A percentile compares a stretch with the other conserved stretches of the same genome.
Conservation (phyloP, 441 rosid genomes). For the Gossypium trilobum region DNA sequence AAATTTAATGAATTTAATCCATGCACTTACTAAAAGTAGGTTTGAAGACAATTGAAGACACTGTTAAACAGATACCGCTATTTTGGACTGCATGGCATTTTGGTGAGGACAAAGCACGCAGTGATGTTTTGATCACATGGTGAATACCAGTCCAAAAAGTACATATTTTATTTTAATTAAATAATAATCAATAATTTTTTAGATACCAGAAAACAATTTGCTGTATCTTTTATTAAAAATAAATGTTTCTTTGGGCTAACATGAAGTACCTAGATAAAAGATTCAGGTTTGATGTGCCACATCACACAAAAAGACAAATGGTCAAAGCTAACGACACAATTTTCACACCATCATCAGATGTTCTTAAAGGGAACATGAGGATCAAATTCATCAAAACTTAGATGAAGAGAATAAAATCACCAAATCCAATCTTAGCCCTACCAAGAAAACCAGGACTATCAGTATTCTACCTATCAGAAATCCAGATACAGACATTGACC, state of each 20-base stretch:
- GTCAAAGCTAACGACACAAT: background rate
- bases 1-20: background rate
- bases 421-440: background rate
- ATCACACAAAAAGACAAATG: background rate
- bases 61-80: background rate
- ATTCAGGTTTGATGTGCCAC: background rate
- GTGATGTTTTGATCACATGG: background rate
- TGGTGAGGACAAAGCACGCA: background rate
- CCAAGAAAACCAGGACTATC: background rate
- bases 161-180: background rate
- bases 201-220: background rate
- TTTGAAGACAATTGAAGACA: background rate
- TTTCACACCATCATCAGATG: background rate
- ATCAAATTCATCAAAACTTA: background rate
- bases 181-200: background rate
- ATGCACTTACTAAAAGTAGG: background rate
- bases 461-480: background rate
- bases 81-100: background rate
- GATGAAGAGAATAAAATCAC: background rate
- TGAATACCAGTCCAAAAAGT: background rate
- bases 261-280: background rate
- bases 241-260: background rate
- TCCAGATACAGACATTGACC: conserved; percentile 15
- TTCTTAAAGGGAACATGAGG: background rate
- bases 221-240: background rate